Evolutionary conservation across 305 asterid genomes (phyloP).

Genomic region (Caryopteris hybrid): DNA sequence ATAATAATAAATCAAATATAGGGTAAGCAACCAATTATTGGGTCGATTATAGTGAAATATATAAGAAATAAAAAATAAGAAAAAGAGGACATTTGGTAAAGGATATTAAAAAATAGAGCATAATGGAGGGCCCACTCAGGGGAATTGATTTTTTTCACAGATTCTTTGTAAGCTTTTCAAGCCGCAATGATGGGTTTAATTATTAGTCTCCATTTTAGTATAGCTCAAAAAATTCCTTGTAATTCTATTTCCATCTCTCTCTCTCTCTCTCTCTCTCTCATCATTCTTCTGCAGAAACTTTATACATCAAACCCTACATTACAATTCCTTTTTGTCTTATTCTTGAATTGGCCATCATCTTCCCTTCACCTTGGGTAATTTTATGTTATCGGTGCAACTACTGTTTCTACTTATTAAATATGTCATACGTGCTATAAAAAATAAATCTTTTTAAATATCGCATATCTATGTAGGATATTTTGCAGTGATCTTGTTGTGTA

Average conservation of each 20-base stretch:
- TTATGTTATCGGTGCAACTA: too few species aligned
- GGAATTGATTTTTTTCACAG: constrained; percentile 12
- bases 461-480: too few species aligned
- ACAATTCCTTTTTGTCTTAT: constrained; percentile 25
- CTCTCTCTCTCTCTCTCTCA: background rate
- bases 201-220: constrained; percentile 20
- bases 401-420: too few species aligned
- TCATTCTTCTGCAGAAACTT: background rate
- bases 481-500: too few species aligned
- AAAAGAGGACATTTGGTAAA: background rate
- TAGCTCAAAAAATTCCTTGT: constrained; percentile 5
- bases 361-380: too few species aligned
- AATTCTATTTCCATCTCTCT: background rate
- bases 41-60: too few species aligned
- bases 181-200: constrained; percentile 25
- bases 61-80: too few species aligned
- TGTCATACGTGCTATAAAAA: too few species aligned
- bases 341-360: constrained; percentile 19
- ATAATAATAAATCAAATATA: too few species aligned
- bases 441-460: too few species aligned
- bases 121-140: constrained; percentile 20
- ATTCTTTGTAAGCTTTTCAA: constrained; percentile 26
- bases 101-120: constrained; percentile 2
- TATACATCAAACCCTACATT: background rate
- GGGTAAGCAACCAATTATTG: too few species aligned